A percentile compares a stretch with the other conserved stretches of the same genome.
Conservation (phyloP, 2,329 filamentous ascomycete genomes). For the Ophiostoma montium region DNA sequence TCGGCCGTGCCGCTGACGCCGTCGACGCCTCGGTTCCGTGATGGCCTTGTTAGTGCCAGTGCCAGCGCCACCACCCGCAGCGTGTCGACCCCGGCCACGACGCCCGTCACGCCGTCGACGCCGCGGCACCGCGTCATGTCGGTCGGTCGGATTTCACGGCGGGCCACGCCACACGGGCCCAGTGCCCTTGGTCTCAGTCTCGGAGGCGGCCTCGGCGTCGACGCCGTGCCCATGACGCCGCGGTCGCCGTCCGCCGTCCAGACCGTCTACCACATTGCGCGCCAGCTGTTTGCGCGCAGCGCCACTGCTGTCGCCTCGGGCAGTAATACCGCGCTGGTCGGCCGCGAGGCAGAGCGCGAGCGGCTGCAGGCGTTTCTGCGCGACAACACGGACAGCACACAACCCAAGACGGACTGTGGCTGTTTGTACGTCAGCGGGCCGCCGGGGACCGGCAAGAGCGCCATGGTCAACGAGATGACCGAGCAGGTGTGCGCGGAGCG, state of each 20-base stretch:
- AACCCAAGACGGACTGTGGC: conserved; percentile 50
- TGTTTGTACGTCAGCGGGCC: conserved; percentile 93
- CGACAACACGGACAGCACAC: conserved; percentile 27
- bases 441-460: conserved; percentile 92
- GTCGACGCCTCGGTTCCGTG: conserved; percentile 61
- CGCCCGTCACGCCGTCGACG: conserved; percentile 50
- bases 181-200: neutral
- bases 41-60: conserved; percentile 36
- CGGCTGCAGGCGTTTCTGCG: conserved; percentile 58
- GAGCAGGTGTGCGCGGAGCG: conserved; percentile 37
- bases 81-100: conserved; percentile 6
- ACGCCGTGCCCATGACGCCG: conserved; percentile 33
- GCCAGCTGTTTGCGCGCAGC: conserved; percentile 72
- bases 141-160: conserved; percentile 58
- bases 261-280: conserved; percentile 75
- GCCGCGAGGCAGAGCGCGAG: conserved; percentile 53
- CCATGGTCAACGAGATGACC: conserved; percentile 72
- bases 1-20: conserved; percentile 45
- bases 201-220: neutral
- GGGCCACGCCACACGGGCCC: conserved; percentile 52
- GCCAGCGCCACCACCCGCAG: conserved; percentile 20
- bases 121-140: conserved; percentile 75
- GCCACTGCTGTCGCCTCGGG: conserved; percentile 37
- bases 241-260: conserved; percentile 52
- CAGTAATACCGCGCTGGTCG: conserved; percentile 43